phyloP scores from a whole-genome alignment of 371 early-diverging fungal species.

The Circinella umbellata region DNA sequence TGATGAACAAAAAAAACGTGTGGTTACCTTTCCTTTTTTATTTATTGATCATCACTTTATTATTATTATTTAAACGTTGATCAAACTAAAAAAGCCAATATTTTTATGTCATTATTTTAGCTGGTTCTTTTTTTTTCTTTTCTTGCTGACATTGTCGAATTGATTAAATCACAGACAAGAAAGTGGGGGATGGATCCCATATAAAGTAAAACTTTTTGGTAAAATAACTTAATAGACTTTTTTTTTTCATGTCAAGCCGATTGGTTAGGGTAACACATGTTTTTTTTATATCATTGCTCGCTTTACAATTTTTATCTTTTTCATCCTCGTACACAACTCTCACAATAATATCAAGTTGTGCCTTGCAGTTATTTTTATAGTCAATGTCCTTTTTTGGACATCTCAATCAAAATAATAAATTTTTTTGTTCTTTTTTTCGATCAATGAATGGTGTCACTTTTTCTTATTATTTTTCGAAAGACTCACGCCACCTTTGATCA shows the following conservation, averaged over 20 bases:
- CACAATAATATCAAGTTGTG: no score
- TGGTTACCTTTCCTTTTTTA: conserved; percentile 1
- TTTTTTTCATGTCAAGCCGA: no score
- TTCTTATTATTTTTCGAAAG: neutral
- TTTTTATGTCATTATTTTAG: no score
- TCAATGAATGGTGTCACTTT: neutral
- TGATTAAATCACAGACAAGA: conserved; percentile 1
- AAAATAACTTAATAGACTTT: no score
- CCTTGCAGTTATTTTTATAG: conserved; percentile 3
- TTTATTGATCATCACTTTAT: no score
- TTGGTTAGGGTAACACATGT: neutral
- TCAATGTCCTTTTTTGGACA: neutral
- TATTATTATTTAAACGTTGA: no score
- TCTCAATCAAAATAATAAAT: neutral
- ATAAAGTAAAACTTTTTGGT: neutral
- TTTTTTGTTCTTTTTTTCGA: neutral
- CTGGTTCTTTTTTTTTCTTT: no score
- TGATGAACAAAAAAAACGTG: neutral
- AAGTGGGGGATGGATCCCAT: neutral
- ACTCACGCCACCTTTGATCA: conserved; percentile 1
- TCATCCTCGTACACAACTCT: neutral
- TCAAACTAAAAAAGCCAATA: no score
- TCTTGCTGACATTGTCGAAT: neutral
- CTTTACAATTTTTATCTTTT: neutral
- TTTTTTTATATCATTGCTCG: neutral